Conservation (phyloP, 495 filamentous ascomycete genomes). For the Talaromyces thailandensis region DNA sequence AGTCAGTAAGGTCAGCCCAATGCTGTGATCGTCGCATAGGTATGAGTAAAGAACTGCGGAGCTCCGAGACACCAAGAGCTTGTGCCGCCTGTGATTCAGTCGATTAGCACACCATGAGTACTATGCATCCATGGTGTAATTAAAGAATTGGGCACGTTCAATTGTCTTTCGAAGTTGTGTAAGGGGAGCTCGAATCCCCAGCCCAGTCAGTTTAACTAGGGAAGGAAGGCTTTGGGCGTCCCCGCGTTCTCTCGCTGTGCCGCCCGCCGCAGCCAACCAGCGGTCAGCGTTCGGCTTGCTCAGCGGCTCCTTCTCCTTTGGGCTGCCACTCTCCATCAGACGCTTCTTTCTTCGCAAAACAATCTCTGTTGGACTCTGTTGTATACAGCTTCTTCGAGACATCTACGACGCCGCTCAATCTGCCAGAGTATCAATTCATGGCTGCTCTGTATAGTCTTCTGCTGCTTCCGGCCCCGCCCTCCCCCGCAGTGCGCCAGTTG, state of each 20-base stretch:
- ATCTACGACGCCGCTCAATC: not conserved
- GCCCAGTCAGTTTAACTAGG: too few relatives aligned
- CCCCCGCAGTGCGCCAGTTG: conserved; percentile 27
- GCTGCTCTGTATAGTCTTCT: conserved; percentile 26
- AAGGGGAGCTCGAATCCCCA: not conserved
- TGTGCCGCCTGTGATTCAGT: conserved; percentile 29
- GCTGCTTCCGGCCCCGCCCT: conserved; percentile 39
- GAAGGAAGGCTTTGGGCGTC: not conserved
- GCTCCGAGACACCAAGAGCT: conserved; percentile 39
- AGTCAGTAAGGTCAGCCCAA: not conserved
- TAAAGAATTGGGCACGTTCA: not conserved
- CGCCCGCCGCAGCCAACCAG: not conserved
- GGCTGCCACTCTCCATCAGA: not conserved
- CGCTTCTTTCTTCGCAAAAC: too few relatives aligned
- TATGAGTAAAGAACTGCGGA: conserved; percentile 17
- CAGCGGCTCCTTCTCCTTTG: not conserved
- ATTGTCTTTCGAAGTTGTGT: not conserved
- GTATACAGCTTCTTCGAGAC: not conserved
- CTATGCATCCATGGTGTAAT: not conserved
- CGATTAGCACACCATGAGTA: not conserved
- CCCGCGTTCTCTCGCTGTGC: not conserved
- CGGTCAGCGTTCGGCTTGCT: not conserved
- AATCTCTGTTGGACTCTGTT: not conserved
- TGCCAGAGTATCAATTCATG: not conserved
- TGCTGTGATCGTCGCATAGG: not conserved